Evolutionary conservation across 805 yeast genomes (phyloP).

Genomic region (Kockiozyma suomiensis): DNA sequence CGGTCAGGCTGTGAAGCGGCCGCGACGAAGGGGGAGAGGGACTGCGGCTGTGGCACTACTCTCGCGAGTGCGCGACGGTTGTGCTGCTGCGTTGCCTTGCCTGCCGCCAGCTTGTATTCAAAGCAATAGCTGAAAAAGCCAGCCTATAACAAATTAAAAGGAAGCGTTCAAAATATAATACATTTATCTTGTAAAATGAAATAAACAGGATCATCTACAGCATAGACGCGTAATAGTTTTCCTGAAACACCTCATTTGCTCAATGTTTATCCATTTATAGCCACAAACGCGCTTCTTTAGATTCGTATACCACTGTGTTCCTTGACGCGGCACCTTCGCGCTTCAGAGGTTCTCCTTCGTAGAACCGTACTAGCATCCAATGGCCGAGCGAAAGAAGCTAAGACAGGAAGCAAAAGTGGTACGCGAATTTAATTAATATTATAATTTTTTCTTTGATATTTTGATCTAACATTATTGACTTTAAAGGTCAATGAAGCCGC

Average conservation of each 20-base stretch:
- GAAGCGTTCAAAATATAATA: no score
- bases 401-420: slow-evolving; percentile 28
- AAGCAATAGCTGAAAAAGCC: background rate
- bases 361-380: background rate
- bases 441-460: background rate
- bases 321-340: background rate
- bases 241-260: background rate
- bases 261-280: background rate
- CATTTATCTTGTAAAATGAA: no score
- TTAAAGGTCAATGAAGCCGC: slow-evolving; percentile 68
- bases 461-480: background rate
- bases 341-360: background rate
- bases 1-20: background rate
- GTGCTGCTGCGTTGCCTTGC: background rate
- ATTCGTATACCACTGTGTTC: no score
- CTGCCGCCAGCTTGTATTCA: background rate
- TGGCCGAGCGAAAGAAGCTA: slow-evolving; percentile 28
- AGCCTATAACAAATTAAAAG: no score
- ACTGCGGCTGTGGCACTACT: background rate
- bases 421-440: background rate
- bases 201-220: background rate
- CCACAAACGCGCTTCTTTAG: background rate
- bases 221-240: slow-evolving; percentile 1
- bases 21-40: background rate
- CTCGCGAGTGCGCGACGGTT: slow-evolving; percentile 1